A percentile compares a stretch with the other conserved stretches of the same genome.
phyloP scores from a whole-genome alignment of 225 moss, liverwort and hornwort species.

The Marchantia paleacea region DNA sequence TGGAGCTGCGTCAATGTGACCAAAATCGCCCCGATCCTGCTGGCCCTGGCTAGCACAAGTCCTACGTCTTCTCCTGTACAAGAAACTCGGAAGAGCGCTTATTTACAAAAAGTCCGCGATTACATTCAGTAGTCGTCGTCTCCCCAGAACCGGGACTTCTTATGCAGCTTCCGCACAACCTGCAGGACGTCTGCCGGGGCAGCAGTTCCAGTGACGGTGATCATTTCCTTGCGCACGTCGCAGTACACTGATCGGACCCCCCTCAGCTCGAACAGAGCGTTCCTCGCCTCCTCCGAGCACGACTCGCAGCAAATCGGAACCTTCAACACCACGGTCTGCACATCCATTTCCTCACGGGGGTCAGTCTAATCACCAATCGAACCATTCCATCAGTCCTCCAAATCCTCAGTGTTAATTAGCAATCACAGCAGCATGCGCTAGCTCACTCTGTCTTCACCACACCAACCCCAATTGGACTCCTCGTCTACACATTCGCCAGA shows the following conservation, averaged over 20 bases:
- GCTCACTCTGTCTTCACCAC: neutral
- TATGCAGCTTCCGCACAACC: constrained; percentile 42
- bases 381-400: no score
- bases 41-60: neutral
- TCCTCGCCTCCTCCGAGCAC: constrained; percentile 43
- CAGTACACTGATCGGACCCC: constrained; percentile 46
- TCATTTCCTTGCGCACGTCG: constrained; percentile 42
- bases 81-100: neutral
- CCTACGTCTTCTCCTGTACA: constrained; percentile 11
- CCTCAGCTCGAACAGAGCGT: constrained; percentile 38
- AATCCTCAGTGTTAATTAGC: no score
- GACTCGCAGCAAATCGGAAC: constrained; percentile 50
- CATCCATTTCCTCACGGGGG: neutral
- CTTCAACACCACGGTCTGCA: constrained; percentile 44
- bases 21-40: constrained; percentile 25
- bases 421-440: neutral
- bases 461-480: neutral
- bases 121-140: constrained; percentile 35
- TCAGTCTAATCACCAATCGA: no score
- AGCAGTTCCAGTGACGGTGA: constrained; percentile 50
- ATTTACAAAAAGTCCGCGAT: neutral
- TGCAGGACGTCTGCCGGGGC: constrained; percentile 42
- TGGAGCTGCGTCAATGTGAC: constrained; percentile 10
- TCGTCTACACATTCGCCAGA: neutral
- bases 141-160: constrained; percentile 45